Base-by-base conservation (phyloP, 75 land plant species). In the Selaginella tamariscina region DNA sequence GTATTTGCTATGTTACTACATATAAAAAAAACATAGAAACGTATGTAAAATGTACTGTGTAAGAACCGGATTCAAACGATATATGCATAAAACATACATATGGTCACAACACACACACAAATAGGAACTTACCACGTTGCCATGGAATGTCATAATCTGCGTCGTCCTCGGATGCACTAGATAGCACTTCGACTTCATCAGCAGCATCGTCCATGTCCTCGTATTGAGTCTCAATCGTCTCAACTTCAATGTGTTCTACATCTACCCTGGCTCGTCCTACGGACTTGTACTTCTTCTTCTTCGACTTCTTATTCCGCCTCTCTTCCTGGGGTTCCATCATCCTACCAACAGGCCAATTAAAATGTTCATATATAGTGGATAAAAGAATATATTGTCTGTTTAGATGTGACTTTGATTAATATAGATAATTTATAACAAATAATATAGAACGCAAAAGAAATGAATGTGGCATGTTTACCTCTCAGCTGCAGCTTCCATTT, bases 271-370 rank as follows among this genome's bases (percentile, higher is more conserved):
- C 82, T 63, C 76, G 83, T 75, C 85, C 80, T 44, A 89, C 72
- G 71, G 91, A 89, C 71, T 85, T 89, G 68, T 89, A 87, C 71
- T 89, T 94, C 30, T 79, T 72, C 74, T 82, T 87, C 77, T 94
- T 94, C 54, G 71, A 9, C 66, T 88, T 93, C 79, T 80, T 86
- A 54, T 80, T 85, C 27, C 72, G 66, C 66, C 86, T 86, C 9
- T 78, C 74, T 55, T 74, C 84, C 2, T 39, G n/a, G n/a, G n/a
- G n/a, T n/a, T n/a, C 49, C 5, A 39, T 39, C 49, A 39, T 5
- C 49, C 49, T 39, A 15, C 5, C 5, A 39, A 15, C 5, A 39
- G 15, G 15, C 11, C 15, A 39, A 39, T 5, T 5, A 39, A 5
- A 5, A 39, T 5, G 15, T 39, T 39, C 49, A 39, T 5, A 39